Evolutionary conservation across 148 eudicot species (phyloP).

Genomic region (Diospyros lotus): DNA sequence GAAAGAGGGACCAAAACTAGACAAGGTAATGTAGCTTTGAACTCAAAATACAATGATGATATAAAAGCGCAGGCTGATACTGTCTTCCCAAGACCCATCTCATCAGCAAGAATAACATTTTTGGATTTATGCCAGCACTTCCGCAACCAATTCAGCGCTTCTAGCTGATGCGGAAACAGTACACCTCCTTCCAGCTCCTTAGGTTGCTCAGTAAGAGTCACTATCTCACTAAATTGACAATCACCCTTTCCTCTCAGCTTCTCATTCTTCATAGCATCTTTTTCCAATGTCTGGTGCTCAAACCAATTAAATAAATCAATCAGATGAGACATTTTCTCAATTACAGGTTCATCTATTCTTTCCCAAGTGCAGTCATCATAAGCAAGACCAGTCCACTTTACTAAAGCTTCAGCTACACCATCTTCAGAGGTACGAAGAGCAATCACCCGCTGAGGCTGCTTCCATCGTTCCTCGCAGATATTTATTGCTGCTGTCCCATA

Average conservation of each 20-base stretch:
- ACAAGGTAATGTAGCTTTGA: constrained; percentile 77
- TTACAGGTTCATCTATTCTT: constrained; percentile 63
- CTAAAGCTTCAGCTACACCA: constrained; percentile 56
- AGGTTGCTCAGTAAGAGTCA: constrained; percentile 77
- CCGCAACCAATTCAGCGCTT: constrained; percentile 97
- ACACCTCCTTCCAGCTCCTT: constrained; percentile 77
- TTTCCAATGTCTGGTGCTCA: constrained; percentile 55
- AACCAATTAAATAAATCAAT: constrained; percentile 57
- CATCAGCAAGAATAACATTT: constrained; percentile 97
- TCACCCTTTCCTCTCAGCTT: constrained; percentile 29
- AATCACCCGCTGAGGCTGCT: constrained; percentile 77
- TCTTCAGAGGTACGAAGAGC: constrained; percentile 47
- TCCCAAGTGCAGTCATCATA: constrained; percentile 99
- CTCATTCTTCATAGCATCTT: constrained; percentile 44
- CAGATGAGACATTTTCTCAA: constrained; percentile 43
- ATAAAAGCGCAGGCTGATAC: constrained; percentile 87
- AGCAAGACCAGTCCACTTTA: constrained; percentile 89
- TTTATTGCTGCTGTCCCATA: constrained; percentile 72
- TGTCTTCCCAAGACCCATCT: constrained; percentile 99
- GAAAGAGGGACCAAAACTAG: constrained; percentile 96
- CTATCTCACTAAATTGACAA: constrained; percentile 48
- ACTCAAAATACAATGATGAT: constrained; percentile 74
- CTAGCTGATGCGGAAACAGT: constrained; percentile 91
- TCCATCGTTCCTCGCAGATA: constrained; percentile 77
- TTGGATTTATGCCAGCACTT: constrained; percentile 89